Evolutionary conservation across 1,284 basidiomycete genomes (phyloP), one percentile per base, ranked within the genome.

Genomic region (Anthracocystis panici-leucophaei): DNA sequence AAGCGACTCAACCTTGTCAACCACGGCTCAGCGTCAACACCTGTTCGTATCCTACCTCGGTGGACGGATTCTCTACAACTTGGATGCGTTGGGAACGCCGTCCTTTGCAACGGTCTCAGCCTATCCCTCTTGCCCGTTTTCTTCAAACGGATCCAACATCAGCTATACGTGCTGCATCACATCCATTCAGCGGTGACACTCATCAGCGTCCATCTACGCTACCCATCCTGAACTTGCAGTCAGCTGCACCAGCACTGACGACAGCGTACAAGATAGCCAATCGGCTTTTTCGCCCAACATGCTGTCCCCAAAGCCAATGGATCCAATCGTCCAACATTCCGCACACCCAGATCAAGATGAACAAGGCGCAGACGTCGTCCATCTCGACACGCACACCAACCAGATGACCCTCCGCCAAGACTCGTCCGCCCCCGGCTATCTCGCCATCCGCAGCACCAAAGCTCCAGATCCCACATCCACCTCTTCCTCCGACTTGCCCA

Each of bases 241-340:
- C 50, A 38, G 61, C 55, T 46, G 49, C 42, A 23, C 29, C 41
- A 53, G 46, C 48, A 31, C 48, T 12, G 29, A 31, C 48, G n/a
- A 50, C 29, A 38, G n/a, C 38, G 9, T n/a, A 23, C 23, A 25
- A 11, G 31, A 35, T n/a, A n/a, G 10, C 18, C 54, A 46, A 46
- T 33, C 29, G 8, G 31, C 14, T 14, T n/a, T n/a, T 12, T 5
- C 21, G 12, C 31, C 27, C 45, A 59, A 35, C 40, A 79, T 79
- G 78, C 49, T 79, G n/a, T 78, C 78, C 21, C 63, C 76, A 40
- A 71, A 66, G 51, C 78, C 76, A n/a, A 78, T 78, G 74, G 63
- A 73, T 20, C 66, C 66, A 18, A 78, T 78, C 70, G 56, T 78
- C 59, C 56, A 65, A 31, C 75, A 77, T 33, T 33, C 62, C 14